A percentile compares a stretch with the other conserved stretches of the same genome.
Evolutionary conservation across 371 early-diverging fungal genomes (phyloP).

Genomic region (Mortierella sp.): DNA sequence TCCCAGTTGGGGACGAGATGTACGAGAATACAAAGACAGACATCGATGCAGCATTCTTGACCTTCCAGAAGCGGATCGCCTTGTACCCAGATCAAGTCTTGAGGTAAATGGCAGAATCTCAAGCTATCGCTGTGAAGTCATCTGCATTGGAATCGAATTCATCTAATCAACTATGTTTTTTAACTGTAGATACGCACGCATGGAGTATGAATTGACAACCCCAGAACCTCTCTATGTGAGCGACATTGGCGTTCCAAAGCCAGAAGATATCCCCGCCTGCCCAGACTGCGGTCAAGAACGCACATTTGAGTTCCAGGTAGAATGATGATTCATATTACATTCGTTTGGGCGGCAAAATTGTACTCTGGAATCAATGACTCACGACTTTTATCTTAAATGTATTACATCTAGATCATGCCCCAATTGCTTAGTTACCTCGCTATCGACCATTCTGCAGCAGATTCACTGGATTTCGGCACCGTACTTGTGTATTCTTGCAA

Average conservation of each 20-base stretch:
- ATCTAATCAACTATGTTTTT: background rate
- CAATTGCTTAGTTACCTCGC: slow-evolving; percentile 85
- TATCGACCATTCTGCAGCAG: slow-evolving; percentile 78
- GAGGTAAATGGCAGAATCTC: slow-evolving; percentile 62
- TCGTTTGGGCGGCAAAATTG: background rate
- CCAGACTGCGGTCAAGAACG: slow-evolving; percentile 80
- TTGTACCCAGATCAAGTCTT: slow-evolving; percentile 89
- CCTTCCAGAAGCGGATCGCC: slow-evolving; percentile 90
- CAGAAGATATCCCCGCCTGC: slow-evolving; percentile 76
- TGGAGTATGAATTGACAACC: slow-evolving; percentile 72
- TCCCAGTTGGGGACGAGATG: slow-evolving; percentile 75
- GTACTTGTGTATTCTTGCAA: slow-evolving; percentile 90
- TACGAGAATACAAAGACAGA: slow-evolving; percentile 84
- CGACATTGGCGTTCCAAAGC: slow-evolving; percentile 71
- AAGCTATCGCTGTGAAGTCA: background rate
- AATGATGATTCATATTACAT: background rate
- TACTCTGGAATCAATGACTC: background rate
- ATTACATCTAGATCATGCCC: slow-evolving; percentile 74
- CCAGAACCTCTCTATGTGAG: slow-evolving; percentile 87
- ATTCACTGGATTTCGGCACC: slow-evolving; percentile 95
- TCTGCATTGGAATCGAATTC: background rate
- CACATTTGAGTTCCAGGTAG: slow-evolving; percentile 93
- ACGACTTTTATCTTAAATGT: background rate
- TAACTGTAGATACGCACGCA: slow-evolving; percentile 70
- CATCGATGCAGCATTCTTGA: slow-evolving; percentile 92